Evolutionary conservation across 164 flowering plant genomes (phyloP).

Genomic region (Tetracentron sinense): DNA sequence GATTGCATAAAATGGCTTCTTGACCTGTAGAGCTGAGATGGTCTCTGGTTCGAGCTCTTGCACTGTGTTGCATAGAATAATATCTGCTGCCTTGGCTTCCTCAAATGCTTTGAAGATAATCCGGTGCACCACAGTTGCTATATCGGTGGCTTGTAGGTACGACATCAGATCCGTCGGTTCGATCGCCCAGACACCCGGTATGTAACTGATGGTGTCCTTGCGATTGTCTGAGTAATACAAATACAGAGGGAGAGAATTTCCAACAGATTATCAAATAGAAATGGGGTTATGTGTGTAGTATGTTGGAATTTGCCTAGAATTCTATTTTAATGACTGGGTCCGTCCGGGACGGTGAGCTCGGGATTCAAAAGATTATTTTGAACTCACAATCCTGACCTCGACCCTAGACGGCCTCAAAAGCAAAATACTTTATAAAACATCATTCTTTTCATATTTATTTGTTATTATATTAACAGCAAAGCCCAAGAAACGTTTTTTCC

Average conservation of each 20-base stretch:
- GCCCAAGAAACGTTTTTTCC: no score
- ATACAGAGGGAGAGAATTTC: neutral
- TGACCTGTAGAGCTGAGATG: conserved; percentile 43
- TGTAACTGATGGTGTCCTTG: conserved; percentile 57
- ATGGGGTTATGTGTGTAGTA: no score
- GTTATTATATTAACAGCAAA: no score
- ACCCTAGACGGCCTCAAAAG: no score
- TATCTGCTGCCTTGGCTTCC: conserved; percentile 53
- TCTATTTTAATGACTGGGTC: no score
- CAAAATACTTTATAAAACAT: no score
- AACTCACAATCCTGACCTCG: no score
- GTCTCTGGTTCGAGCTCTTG: conserved; percentile 62
- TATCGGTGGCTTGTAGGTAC: conserved; percentile 56
- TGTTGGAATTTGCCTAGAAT: no score
- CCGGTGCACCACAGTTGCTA: conserved; percentile 45
- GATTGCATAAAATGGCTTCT: conserved; percentile 50
- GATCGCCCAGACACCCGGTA: conserved; percentile 64
- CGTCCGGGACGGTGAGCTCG: no score
- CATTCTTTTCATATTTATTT: no score
- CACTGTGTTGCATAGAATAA: conserved; percentile 63
- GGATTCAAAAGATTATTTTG: no score
- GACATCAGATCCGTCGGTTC: conserved; percentile 62
- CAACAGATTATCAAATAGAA: neutral
- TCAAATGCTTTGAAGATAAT: conserved; percentile 55
- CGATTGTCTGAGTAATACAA: conserved; percentile 41